Evolutionary conservation across 139 green algal species (phyloP), one percentile per base, ranked within the genome.

Genomic region (Picochlorum costavermella): DNA sequence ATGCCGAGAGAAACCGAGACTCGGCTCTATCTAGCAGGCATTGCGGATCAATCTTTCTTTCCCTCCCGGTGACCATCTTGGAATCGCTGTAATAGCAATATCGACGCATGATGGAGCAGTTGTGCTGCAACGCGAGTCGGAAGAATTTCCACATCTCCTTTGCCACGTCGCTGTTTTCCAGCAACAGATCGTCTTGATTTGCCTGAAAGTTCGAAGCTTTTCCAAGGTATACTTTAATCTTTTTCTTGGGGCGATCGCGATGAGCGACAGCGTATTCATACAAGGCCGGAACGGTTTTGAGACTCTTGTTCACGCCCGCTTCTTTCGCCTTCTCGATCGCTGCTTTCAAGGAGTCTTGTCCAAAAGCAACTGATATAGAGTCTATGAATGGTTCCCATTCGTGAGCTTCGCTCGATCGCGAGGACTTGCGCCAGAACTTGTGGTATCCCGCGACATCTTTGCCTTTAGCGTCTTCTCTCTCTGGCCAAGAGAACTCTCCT

Each of bases 351-450:
- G 46, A 11, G 20, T 53, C 46, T 53, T 53, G 8, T 28, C 46
- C 46, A 23, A 28, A 53, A 3, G 16, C 17, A 2, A 53, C 17
- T 28, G n/a, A 28, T 23, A 53, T 28, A 11, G 46, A 53, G n/a
- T 53, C n/a, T 53, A 53, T 28, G 0, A 53, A 53, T 53, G 46
- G 46, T 53, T 53, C 46, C 46, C 46, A 53, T 53, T 20, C 16
- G n/a, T 53, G 46, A 28, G 46, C 11, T 28, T 53, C 46, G 46
- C 46, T 53, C 46, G 46, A 53, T 53, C 17, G 11, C 5, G 46
- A 53, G 5, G 46, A 53, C n/a, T 53, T 53, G 1, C n/a, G 11
- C 46, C 46, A 53, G 46, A 53, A 53, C n/a, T 26, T 53, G 16
- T 53, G 17, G 12, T 53, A 53, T 14, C 46, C 46, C 4, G 46